Conservation (phyloP, 192 early-diverging fungal genomes). For the Backusella mclennaniae region DNA sequence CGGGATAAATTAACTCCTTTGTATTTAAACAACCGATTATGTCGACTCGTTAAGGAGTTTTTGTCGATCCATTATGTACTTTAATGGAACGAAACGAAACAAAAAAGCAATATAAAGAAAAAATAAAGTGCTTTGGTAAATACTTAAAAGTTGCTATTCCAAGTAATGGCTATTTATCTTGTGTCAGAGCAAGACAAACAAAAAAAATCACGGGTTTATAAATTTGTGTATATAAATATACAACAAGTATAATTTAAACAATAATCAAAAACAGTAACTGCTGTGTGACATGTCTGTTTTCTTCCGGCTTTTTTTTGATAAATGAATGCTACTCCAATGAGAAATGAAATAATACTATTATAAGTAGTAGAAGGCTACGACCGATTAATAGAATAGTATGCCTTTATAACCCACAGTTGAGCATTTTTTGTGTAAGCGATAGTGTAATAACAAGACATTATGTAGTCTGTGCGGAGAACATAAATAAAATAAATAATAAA, state of each 20-base stretch:
- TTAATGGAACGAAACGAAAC: slow-evolving; percentile 2
- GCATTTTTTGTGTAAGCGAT: background rate
- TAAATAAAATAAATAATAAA: background rate
- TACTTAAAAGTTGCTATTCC: slow-evolving; percentile 4
- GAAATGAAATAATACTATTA: background rate
- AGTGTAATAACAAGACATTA: background rate
- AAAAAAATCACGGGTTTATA: background rate
- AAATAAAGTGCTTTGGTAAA: background rate
- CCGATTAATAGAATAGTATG: background rate
- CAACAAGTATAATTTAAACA: background rate
- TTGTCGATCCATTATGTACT: background rate
- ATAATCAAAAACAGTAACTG: background rate
- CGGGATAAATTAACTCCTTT: slow-evolving; percentile 6
- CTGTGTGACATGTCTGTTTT: background rate
- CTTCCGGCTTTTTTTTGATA: background rate
- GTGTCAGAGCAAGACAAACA: background rate
- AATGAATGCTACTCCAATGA: background rate
- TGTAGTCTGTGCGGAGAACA: slow-evolving; percentile 3
- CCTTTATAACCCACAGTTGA: background rate
- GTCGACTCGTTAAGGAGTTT: background rate
- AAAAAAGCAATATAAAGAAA: background rate
- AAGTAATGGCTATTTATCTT: background rate
- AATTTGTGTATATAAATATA: slow-evolving; percentile 4
- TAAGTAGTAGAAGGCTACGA: background rate
- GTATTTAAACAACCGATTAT: background rate